Percentiles rank a stretch among this genome's conserved stretches.
phyloP scores from a whole-genome alignment of 345 rosid genomes.

The Erucastrum elatum region DNA sequence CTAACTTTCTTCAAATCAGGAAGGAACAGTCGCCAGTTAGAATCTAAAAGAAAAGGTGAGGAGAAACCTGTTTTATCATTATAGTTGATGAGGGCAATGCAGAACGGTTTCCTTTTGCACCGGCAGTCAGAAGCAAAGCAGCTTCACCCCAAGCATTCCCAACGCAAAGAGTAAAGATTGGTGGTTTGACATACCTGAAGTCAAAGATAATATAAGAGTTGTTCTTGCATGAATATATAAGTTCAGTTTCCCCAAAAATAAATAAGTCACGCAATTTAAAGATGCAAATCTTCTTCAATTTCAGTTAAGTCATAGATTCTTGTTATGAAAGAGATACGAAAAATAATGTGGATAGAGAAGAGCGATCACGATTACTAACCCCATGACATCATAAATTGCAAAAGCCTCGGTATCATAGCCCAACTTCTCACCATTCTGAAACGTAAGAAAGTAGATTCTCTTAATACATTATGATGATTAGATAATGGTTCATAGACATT shows the following conservation, averaged over 20 bases:
- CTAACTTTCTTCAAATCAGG: not conserved
- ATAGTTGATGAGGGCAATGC: slow-evolving; percentile 48
- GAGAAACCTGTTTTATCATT: slow-evolving; percentile 45
- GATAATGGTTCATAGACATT: not conserved
- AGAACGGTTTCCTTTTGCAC: slow-evolving; percentile 48
- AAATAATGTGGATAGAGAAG: slow-evolving; percentile 7
- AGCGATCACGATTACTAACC: slow-evolving; percentile 45
- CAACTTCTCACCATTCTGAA: slow-evolving; percentile 57
- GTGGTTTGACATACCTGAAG: slow-evolving; percentile 73
- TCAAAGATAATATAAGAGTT: slow-evolving; percentile 19
- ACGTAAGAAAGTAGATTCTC: slow-evolving; percentile 11
- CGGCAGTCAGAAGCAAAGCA: slow-evolving; percentile 62
- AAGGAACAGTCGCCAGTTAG: not conserved
- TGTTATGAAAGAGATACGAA: not conserved
- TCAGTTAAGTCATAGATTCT: not conserved
- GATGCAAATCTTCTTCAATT: slow-evolving; percentile 9
- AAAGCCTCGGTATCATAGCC: slow-evolving; percentile 92
- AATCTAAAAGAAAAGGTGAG: slow-evolving; percentile 2
- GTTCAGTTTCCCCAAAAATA: not conserved
- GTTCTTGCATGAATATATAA: slow-evolving; percentile 1
- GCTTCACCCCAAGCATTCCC: slow-evolving; percentile 99
- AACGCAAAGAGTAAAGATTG: slow-evolving; percentile 88
- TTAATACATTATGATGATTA: not conserved
- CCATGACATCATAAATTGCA: slow-evolving; percentile 87
- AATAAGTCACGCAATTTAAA: not conserved